These are phyloP conservation scores for Aquilaria yunnanensis DNA, from an alignment of 345 rosid genomes.

Conservation along the genomic window DNA sequence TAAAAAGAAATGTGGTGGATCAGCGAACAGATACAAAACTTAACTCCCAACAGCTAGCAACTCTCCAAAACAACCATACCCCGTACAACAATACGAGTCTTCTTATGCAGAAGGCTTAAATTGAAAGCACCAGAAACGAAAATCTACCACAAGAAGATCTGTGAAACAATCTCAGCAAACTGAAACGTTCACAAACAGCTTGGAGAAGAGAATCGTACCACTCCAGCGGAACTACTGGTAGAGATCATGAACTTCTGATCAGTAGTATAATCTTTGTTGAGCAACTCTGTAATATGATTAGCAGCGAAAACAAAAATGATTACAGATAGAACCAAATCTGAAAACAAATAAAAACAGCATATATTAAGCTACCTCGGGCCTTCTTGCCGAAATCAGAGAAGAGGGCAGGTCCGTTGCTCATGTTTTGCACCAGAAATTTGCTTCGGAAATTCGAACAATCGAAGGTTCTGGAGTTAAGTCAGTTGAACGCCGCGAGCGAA, in stretches of 20 bases:
- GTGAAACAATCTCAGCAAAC: not conserved
- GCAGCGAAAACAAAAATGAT: not conserved
- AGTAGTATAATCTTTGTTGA: slow-evolving; percentile 35
- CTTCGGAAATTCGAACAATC: too few species aligned
- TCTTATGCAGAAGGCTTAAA: too few species aligned
- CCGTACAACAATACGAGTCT: too few species aligned
- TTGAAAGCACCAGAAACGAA: not conserved
- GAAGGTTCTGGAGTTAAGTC: too few species aligned
- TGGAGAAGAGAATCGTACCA: slow-evolving; percentile 17
- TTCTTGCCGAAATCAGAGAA: slow-evolving; percentile 43
- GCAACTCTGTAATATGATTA: slow-evolving; percentile 26
- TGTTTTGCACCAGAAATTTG: not conserved
- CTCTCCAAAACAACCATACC: too few species aligned
- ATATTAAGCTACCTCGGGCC: slow-evolving; percentile 23
- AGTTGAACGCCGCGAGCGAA: too few species aligned
- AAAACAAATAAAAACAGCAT: not conserved
- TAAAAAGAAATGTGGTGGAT: too few species aligned
- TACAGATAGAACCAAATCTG: not conserved
- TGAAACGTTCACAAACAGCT: not conserved
- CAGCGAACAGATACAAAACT: slow-evolving; percentile 1
- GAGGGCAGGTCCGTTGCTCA: slow-evolving; percentile 38
- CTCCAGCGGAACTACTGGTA: slow-evolving; percentile 25
- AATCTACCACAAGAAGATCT: not conserved
- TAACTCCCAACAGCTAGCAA: not conserved
- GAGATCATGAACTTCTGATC: slow-evolving; percentile 39